Evolutionary conservation across 305 asterid species (phyloP).

Genomic region (Fraxinus velutina): DNA sequence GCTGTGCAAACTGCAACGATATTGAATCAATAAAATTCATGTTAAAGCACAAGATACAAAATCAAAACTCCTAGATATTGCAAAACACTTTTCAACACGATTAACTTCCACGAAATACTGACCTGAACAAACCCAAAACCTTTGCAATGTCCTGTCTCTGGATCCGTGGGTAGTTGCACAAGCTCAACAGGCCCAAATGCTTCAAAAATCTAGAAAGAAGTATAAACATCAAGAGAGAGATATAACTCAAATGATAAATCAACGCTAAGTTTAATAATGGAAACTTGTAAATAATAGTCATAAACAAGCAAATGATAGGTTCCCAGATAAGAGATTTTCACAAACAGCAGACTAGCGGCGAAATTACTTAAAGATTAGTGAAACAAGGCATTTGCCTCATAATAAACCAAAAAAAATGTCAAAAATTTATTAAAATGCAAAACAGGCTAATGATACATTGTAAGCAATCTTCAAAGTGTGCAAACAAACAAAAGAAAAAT

Average conservation of each 20-base stretch:
- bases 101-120: slow-evolving; percentile 36
- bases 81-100: neutral
- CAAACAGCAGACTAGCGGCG: neutral
- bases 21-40: neutral
- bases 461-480: neutral
- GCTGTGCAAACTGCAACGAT: slow-evolving; percentile 63
- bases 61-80: neutral
- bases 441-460: neutral
- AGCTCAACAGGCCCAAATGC: slow-evolving; percentile 98
- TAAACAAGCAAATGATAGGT: neutral
- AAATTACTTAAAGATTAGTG: neutral
- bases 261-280: neutral
- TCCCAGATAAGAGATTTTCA: neutral
- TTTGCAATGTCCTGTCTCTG: slow-evolving; percentile 98
- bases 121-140: slow-evolving; percentile 99
- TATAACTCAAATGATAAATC: neutral
- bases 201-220: slow-evolving; percentile 75
- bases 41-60: neutral
- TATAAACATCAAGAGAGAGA: neutral
- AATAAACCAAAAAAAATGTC: neutral
- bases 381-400: neutral
- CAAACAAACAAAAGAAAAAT: neutral
- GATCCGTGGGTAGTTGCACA: slow-evolving; percentile 94
- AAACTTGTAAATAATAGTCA: neutral
- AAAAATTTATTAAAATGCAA: neutral